phyloP scores from a whole-genome alignment of 352 stramenopile genomes.

The Halophytophthora batemanensis region DNA sequence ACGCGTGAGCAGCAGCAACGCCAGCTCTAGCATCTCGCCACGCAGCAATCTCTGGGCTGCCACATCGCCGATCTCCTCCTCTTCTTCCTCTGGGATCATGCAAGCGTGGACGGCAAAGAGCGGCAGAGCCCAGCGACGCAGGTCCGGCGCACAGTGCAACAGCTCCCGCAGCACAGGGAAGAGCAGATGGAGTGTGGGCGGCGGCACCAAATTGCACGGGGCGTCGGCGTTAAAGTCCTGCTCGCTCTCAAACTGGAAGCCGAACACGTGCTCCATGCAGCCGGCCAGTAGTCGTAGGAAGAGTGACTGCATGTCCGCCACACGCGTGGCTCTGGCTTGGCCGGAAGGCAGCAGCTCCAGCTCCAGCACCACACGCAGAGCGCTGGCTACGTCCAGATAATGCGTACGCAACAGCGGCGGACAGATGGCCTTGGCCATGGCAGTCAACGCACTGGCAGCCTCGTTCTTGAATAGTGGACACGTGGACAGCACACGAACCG shows the following conservation, averaged over 20 bases:
- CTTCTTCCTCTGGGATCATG: slow-evolving; percentile 88
- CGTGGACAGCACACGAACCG: slow-evolving; percentile 48
- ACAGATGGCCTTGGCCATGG: slow-evolving; percentile 60
- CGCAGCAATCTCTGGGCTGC: slow-evolving; percentile 69
- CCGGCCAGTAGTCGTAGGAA: slow-evolving; percentile 58
- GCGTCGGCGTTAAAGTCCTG: slow-evolving; percentile 65
- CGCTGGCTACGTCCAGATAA: slow-evolving; percentile 60
- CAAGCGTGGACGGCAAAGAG: slow-evolving; percentile 74
- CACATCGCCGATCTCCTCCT: slow-evolving; percentile 86
- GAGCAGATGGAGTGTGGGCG: slow-evolving; percentile 74
- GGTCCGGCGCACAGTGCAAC: slow-evolving; percentile 40
- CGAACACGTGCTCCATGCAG: slow-evolving; percentile 79
- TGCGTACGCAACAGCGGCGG: slow-evolving; percentile 61
- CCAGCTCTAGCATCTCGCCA: slow-evolving; percentile 71
- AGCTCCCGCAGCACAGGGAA: slow-evolving; percentile 70
- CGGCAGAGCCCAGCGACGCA: slow-evolving; percentile 68
- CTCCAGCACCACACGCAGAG: slow-evolving; percentile 51
- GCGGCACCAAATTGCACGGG: slow-evolving; percentile 62
- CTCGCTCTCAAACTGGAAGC: slow-evolving; percentile 79
- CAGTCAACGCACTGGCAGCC: slow-evolving; percentile 31
- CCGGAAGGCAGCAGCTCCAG: slow-evolving; percentile 35
- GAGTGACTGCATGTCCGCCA: slow-evolving; percentile 42
- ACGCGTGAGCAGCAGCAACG: slow-evolving; percentile 58
- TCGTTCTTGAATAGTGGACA: slow-evolving; percentile 53
- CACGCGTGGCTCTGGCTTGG: slow-evolving; percentile 31